Evolutionary conservation across 2,329 filamentous ascomycete species (phyloP).

Genomic region (Pochonia chlamydosporia): DNA sequence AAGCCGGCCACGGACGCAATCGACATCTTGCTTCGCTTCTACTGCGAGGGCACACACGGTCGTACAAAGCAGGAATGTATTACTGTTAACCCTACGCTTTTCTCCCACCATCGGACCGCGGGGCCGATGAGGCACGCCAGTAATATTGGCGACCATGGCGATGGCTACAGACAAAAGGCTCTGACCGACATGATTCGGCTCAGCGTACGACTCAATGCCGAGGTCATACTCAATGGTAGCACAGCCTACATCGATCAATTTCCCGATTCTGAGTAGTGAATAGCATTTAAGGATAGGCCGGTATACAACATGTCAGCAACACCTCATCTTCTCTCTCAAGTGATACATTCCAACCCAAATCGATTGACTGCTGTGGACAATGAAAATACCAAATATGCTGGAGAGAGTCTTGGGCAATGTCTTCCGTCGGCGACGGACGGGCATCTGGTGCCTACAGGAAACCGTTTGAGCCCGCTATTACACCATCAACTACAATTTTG

Average conservation of each 20-base stretch:
- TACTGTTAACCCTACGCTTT: conserved; percentile 35
- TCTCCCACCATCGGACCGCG: conserved; percentile 38
- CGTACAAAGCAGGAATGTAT: conserved; percentile 32
- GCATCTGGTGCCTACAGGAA: no score
- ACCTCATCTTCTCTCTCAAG: no score
- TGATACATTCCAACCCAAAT: no score
- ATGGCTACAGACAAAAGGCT: conserved; percentile 21
- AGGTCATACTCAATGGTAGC: conserved; percentile 28
- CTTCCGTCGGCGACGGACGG: no score
- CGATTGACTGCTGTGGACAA: no score
- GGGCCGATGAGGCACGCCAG: conserved; percentile 28
- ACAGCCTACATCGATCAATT: conserved; percentile 20
- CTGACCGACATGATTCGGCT: conserved; percentile 30
- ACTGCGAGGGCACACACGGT: conserved; percentile 34
- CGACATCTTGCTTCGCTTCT: conserved; percentile 40
- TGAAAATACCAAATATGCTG: no score
- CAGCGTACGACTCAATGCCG: conserved; percentile 35
- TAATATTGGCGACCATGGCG: conserved; percentile 29
- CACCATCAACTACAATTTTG: no score
- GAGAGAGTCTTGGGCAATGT: no score
- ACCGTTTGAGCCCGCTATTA: no score
- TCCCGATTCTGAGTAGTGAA: no score
- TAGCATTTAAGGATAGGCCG: no score
- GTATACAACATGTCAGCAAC: no score
- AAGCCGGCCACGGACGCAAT: conserved; percentile 31